These are phyloP conservation scores for Pinus tabuliformis DNA, from an alignment of 75 land plant genomes.

Conservation along the genomic window DNA sequence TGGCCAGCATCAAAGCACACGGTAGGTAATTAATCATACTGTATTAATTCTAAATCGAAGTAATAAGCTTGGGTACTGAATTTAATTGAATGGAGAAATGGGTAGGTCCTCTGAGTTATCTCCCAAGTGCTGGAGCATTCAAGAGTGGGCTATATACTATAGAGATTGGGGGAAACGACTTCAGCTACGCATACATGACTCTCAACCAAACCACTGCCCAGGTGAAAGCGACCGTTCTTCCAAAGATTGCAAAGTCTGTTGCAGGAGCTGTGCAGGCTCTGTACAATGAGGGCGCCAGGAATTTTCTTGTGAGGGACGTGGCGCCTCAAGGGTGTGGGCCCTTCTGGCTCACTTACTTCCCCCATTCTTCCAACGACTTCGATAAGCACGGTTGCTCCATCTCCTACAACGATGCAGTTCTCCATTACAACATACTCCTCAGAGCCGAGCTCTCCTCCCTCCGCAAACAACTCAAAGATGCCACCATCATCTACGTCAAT, in stretches of 20 bases:
- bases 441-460: slow-evolving; percentile 25
- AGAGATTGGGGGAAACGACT: slow-evolving; percentile 30
- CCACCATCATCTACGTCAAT: slow-evolving; percentile 48
- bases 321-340: slow-evolving; percentile 80
- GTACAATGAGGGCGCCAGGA: slow-evolving; percentile 34
- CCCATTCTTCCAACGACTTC: slow-evolving; percentile 28
- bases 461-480: slow-evolving; percentile 29
- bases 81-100: too few species aligned
- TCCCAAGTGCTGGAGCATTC: background rate
- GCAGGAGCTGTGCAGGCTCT: slow-evolving; percentile 5
- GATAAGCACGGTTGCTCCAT: slow-evolving; percentile 58
- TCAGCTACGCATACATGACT: slow-evolving; percentile 12
- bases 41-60: too few species aligned
- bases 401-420: slow-evolving; percentile 43
- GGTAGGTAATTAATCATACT: background rate
- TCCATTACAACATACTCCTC: slow-evolving; percentile 49
- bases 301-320: slow-evolving; percentile 56
- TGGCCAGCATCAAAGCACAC: background rate
- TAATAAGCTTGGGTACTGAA: too few species aligned
- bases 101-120: too few species aligned
- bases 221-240: slow-evolving; percentile 1
- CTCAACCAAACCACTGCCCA: background rate
- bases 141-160: slow-evolving; percentile 14
- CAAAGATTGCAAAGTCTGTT: background rate
- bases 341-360: slow-evolving; percentile 32